Conservation (phyloP, 495 filamentous ascomycete genomes). For the Halenospora varia region DNA sequence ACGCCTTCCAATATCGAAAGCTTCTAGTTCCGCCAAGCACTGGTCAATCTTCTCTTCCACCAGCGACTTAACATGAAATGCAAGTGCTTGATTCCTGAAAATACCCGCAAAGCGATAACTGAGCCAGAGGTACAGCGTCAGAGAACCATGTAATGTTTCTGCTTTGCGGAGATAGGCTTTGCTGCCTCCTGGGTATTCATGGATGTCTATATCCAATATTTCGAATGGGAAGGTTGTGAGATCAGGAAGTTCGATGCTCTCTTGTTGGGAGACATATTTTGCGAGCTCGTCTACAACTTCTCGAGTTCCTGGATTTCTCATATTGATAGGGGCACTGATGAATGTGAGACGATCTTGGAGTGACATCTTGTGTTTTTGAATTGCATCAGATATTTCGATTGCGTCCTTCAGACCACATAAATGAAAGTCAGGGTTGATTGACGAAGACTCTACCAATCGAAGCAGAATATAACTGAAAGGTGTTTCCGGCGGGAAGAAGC, state of each 20-base stretch:
- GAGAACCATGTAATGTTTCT: constrained; percentile 73
- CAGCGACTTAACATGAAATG: constrained; percentile 72
- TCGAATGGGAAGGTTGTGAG: constrained; percentile 62
- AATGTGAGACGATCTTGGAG: constrained; percentile 71
- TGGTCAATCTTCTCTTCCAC: constrained; percentile 75
- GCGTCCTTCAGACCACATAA: constrained; percentile 58
- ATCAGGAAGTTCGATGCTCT: constrained; percentile 60
- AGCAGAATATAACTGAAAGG: constrained; percentile 75
- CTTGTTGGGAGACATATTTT: constrained; percentile 59
- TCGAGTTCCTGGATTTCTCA: constrained; percentile 32
- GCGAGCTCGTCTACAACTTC: constrained; percentile 56
- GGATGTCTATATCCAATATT: constrained; percentile 47
- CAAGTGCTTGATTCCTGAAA: constrained; percentile 72
- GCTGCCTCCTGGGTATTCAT: constrained; percentile 30
- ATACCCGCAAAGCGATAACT: constrained; percentile 68
- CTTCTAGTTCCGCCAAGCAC: constrained; percentile 42
- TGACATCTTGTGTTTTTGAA: constrained; percentile 62
- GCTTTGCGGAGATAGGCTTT: constrained; percentile 56
- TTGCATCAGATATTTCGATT: constrained; percentile 61
- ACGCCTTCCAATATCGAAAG: constrained; percentile 58
- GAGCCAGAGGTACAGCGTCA: constrained; percentile 89
- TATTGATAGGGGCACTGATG: constrained; percentile 58
- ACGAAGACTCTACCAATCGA: constrained; percentile 40
- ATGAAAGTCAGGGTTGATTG: constrained; percentile 61
- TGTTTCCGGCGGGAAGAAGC: constrained; percentile 70